Evolutionary conservation across 352 stramenopile species (phyloP), one percentile per base, ranked within the genome.

Genomic region (Pythium dissotocum): DNA sequence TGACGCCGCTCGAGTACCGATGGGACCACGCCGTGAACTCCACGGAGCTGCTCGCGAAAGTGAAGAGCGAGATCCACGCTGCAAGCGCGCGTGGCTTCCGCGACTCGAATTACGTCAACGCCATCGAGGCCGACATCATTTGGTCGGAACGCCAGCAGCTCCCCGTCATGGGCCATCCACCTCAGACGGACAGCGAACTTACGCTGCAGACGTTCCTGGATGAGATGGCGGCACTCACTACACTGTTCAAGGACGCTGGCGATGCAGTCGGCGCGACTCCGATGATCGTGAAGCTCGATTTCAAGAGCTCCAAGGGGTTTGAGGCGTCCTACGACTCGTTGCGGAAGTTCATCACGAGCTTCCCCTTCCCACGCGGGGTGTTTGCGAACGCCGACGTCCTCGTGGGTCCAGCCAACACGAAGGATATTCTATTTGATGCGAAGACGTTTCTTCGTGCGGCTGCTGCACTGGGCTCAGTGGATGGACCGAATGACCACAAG

Each of bases 361-460:
- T 80, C 51, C 83, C 83, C 21, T 90, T 84, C 61, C 61, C 67
- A 1, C 77, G 73, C 26, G 66, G 80, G 18, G 62, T 92, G 16
- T 92, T 92, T 40, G 72, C 90, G 32, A 92, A 92, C 63, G 83
- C 82, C 2, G 83, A 92, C 52, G 89, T 92, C 55, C 69, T 90
- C 7, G 63, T 78, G 2, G 83, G 83, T 5, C 83, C 83, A 28
- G 80, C 77, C 4, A 85, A 79, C 33, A 78, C 76, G 0, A 64
- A 63, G 0, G 18, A 72, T 5, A 36, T 88, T 6, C 63, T 69
- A 0, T 90, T 90, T 65, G 67, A 87, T 9, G 80, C 80, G 0
- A 28, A 26, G 9, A 75, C 63, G 44, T 92, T 92, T 44, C 73
- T 92, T 33, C 44, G 75, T 13, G 49, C 73, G 12, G 78, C 81